Percentiles rank a stretch among this genome's conserved stretches.
Conservation (phyloP, 2,329 filamentous ascomycete genomes). For the Fusarium coicis region DNA sequence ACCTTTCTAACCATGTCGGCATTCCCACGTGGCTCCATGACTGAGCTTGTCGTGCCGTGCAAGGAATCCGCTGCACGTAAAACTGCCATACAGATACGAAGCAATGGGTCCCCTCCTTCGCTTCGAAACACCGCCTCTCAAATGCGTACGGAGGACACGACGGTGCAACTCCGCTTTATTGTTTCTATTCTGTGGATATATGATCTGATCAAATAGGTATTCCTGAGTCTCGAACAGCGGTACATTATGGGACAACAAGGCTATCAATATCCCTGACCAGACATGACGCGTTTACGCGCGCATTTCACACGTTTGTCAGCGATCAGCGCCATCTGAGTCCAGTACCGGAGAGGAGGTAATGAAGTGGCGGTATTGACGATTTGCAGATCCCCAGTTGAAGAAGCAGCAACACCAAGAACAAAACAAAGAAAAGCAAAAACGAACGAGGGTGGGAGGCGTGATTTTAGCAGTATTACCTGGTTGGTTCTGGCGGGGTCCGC, state of each 20-base stretch:
- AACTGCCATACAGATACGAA: conserved; percentile 22
- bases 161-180: background rate
- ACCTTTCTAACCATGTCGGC: conserved; percentile 33
- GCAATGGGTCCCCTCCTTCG: background rate
- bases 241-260: background rate
- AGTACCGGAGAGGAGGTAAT: background rate
- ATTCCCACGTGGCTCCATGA: conserved; percentile 43
- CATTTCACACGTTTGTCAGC: background rate
- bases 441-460: conserved; percentile 28
- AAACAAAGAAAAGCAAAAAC: background rate
- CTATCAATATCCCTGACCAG: background rate
- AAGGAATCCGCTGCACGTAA: conserved; percentile 35
- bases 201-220: conserved; percentile 16
- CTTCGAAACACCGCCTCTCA: conserved; percentile 8
- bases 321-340: conserved; percentile 6
- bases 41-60: conserved; percentile 26
- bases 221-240: background rate
- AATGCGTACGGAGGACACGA: background rate
- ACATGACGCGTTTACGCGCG: background rate
- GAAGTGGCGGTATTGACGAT: conserved; percentile 13
- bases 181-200: conserved; percentile 3
- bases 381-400: conserved; percentile 3
- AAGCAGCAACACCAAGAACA: background rate
- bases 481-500: conserved; percentile 36
- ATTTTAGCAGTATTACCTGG: conserved; percentile 11